Evolutionary conservation across 176 grass and related monocot species (phyloP), one percentile per base, ranked within the genome.

Genomic region (Musa troglodytarum): DNA sequence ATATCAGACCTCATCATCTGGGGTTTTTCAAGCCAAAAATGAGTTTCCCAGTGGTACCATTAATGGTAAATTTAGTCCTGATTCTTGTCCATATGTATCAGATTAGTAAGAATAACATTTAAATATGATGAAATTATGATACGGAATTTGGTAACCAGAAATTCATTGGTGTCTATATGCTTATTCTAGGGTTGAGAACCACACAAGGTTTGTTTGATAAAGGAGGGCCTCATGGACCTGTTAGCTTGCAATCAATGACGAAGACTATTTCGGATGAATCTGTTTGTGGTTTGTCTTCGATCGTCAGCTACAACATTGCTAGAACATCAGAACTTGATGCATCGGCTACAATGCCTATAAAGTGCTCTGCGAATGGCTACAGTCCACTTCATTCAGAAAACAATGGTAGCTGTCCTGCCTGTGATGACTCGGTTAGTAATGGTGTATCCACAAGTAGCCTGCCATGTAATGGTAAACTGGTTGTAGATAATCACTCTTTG

Each of bases 81-180:
- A 73, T 49, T 65, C 82, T 53, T 79, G 82, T 79, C 77, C 75
- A 83, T 93, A 86, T 86, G 88, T 79, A 68, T 86, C 80, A 69
- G 81, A 84, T 66, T 81, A 78, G 96, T 99, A 83, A 89, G 77
- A 34, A 65, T 21, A 34, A 49, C 16, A 2, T n/a, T 50, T 50
- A 9, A 69, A 68, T 8, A 9, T 21, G 65, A 17, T 65, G 9
- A 20, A 69, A n/a, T 17, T 50, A 19, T 69, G 11, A 16, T 69
- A 69, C 2, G 29, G 3, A 69, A 19, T 68, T 68, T 10, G 6
- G 9, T 84, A 67, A 72, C 77, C 73, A 62, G 62, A 84, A 49
- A 59, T 17, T 26, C 76, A 52, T n/a, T 50, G 69, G 25, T 77
- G 11, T 43, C 77, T 58, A 55, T 79, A 34, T 34, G 29, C 4